Conservation (phyloP, 2,329 filamentous ascomycete genomes). For the Celoporthe dispersa region DNA sequence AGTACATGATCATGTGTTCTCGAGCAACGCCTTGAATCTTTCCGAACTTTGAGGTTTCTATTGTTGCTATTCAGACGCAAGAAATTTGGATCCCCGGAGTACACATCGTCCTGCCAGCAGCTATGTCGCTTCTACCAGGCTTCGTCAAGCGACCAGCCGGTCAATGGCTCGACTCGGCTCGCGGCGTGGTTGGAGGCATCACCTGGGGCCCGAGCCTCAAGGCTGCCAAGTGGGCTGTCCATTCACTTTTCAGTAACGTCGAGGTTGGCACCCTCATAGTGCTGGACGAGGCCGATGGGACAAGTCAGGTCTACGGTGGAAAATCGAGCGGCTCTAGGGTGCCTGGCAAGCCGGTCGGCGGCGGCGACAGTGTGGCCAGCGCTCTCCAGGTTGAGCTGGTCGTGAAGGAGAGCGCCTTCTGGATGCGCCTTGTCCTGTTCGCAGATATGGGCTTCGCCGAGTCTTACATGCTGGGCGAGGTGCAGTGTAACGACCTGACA, state of each 20-base stretch:
- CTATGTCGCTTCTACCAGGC: constrained; percentile 42
- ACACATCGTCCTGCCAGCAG: neutral
- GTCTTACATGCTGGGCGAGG: constrained; percentile 74
- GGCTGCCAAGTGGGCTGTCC: constrained; percentile 51
- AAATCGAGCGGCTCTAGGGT: constrained; percentile 42
- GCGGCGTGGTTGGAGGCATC: constrained; percentile 48
- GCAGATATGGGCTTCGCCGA: constrained; percentile 78
- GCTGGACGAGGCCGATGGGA: constrained; percentile 50
- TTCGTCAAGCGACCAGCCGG: constrained; percentile 45
- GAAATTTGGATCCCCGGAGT: neutral
- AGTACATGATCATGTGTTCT: constrained; percentile 20
- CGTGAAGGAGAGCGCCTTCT: constrained; percentile 70
- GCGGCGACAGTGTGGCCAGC: constrained; percentile 44
- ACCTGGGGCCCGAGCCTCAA: constrained; percentile 53
- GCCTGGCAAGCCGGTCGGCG: constrained; percentile 41
- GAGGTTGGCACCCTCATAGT: constrained; percentile 53
- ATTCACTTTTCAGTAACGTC: constrained; percentile 51
- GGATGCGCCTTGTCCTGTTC: constrained; percentile 70
- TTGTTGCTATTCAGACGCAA: neutral
- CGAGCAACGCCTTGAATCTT: constrained; percentile 13
- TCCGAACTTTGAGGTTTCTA: neutral
- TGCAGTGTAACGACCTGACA: constrained; percentile 68
- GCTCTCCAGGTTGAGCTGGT: constrained; percentile 57
- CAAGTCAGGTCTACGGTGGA: constrained; percentile 51
- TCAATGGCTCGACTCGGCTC: constrained; percentile 45